phyloP scores from a whole-genome alignment of 768 basidiomycete species.

The Serpula lacrymans region DNA sequence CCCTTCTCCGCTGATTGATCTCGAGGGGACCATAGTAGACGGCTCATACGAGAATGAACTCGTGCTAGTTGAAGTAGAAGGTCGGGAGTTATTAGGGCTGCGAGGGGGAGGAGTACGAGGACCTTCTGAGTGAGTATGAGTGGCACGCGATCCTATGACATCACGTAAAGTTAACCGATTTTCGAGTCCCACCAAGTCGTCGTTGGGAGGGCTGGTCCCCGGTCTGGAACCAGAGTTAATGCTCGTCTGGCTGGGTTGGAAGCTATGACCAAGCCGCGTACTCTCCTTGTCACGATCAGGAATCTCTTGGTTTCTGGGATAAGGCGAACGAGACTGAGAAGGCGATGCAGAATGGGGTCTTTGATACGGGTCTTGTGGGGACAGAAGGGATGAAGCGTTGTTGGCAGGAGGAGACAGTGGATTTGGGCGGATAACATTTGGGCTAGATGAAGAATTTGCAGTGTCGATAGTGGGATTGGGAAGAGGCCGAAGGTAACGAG shows the following conservation, averaged over 20 bases:
- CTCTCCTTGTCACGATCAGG: constrained; percentile 24
- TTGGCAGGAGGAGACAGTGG: constrained; percentile 16
- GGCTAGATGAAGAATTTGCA: constrained; percentile 13
- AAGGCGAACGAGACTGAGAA: constrained; percentile 28
- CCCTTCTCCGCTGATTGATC: constrained; percentile 24
- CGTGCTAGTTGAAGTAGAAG: constrained; percentile 31
- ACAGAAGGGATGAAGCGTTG: constrained; percentile 22
- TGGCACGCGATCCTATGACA: constrained; percentile 18
- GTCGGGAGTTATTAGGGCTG: constrained; percentile 52
- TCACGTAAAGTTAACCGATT: too few relatives aligned
- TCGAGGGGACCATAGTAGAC: constrained; percentile 22
- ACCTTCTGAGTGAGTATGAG: constrained; percentile 40
- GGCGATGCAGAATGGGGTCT: constrained; percentile 59
- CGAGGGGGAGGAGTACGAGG: constrained; percentile 51
- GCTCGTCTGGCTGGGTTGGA: constrained; percentile 24
- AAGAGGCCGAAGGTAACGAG: constrained; percentile 25
- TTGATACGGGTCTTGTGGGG: constrained; percentile 56
- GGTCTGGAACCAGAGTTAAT: constrained; percentile 27
- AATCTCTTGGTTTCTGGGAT: constrained; percentile 3
- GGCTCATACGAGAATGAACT: constrained; percentile 21
- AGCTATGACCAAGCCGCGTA: constrained; percentile 21
- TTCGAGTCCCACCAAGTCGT: too few relatives aligned
- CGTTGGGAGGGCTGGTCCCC: too few relatives aligned
- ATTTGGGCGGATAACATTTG: constrained; percentile 16
- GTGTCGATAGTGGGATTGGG: constrained; percentile 26